Conservation (phyloP, 192 early-diverging fungal species). For the Rhizoclosmatium globosum region DNA sequence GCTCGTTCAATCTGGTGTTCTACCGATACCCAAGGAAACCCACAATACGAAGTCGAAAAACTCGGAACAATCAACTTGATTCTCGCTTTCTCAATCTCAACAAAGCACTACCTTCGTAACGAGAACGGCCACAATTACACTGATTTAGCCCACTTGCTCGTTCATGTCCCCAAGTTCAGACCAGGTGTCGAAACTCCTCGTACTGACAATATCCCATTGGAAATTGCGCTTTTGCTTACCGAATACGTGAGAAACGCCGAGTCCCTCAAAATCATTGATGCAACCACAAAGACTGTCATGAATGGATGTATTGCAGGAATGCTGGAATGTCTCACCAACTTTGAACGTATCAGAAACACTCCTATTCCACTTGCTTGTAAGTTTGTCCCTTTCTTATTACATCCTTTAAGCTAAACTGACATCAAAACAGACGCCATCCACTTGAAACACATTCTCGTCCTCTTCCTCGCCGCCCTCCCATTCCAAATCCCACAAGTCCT, state of each 20-base stretch:
- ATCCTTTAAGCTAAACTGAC: too few species aligned
- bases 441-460: constrained; percentile 70
- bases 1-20: constrained; percentile 76
- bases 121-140: constrained; percentile 71
- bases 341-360: constrained; percentile 74
- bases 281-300: constrained; percentile 43
- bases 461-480: constrained; percentile 69
- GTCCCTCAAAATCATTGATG: constrained; percentile 40
- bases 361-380: constrained; percentile 75
- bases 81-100: constrained; percentile 77
- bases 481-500: constrained; percentile 65
- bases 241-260: constrained; percentile 31
- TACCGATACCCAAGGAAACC: constrained; percentile 16
- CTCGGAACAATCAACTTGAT: constrained; percentile 76
- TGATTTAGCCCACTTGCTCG: constrained; percentile 74
- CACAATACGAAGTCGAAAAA: constrained; percentile 58
- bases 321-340: constrained; percentile 64
- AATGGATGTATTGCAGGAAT: constrained; percentile 49
- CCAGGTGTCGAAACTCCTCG: constrained; percentile 24
- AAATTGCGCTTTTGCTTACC: constrained; percentile 23
- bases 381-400: too few species aligned
- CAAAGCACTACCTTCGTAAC: constrained; percentile 85
- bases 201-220: constrained; percentile 20
- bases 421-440: constrained; percentile 54
- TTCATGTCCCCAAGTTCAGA: constrained; percentile 69